These are phyloP conservation scores for Dendrocalamus sinicus DNA, from an alignment of 176 grass and related monocot species.

Conservation along the genomic window DNA sequence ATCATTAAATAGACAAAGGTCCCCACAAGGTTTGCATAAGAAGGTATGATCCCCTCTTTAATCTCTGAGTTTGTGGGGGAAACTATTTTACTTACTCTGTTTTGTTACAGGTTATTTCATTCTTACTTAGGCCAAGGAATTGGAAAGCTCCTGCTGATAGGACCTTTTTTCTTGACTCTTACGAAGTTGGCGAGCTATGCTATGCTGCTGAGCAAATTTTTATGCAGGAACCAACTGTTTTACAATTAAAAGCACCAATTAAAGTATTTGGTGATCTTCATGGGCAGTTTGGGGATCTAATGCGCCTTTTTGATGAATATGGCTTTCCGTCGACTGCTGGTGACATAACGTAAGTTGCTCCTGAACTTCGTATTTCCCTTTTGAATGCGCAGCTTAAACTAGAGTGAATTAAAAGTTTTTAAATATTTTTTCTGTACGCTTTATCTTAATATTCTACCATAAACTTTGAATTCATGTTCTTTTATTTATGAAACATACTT, in stretches of 20 bases:
- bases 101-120: constrained; percentile 72
- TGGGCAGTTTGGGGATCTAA: constrained; percentile 98
- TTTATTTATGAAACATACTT: constrained; percentile 23
- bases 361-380: constrained; percentile 39
- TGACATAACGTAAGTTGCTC: constrained; percentile 84
- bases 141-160: constrained; percentile 88
- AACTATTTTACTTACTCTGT: constrained; percentile 32
- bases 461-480: constrained; percentile 28
- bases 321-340: constrained; percentile 95
- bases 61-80: constrained; percentile 13
- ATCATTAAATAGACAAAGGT: constrained; percentile 86
- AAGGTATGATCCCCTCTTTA: constrained; percentile 55
- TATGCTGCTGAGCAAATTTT: constrained; percentile 98
- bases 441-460: constrained; percentile 17
- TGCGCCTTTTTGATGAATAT: constrained; percentile 98
- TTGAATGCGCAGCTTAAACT: constrained; percentile 34
- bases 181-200: constrained; percentile 95
- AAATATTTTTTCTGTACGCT: constrained; percentile 1
- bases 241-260: constrained; percentile 95
- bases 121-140: constrained; percentile 86
- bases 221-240: constrained; percentile 93
- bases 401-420: constrained; percentile 10
- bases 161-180: constrained; percentile 94
- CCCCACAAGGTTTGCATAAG: constrained; percentile 94
- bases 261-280: constrained; percentile 99